These are phyloP conservation scores for Cinchona pubescens DNA, from an alignment of 257 asterid genomes.

Conservation along the genomic window DNA sequence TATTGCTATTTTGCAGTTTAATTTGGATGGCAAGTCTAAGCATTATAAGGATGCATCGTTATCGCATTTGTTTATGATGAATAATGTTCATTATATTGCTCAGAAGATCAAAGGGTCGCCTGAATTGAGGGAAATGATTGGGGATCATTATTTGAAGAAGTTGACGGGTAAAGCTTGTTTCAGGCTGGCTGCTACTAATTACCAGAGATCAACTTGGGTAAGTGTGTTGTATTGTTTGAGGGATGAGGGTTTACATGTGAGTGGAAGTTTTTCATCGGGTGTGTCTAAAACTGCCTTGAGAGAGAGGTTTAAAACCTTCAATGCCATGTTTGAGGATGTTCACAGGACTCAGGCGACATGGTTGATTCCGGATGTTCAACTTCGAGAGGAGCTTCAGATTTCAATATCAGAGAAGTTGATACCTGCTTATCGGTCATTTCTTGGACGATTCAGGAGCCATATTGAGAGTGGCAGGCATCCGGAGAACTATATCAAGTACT, in stretches of 20 bases:
- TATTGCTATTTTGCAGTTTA: slow-evolving; percentile 67
- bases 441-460: slow-evolving; percentile 78
- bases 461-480: slow-evolving; percentile 93
- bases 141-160: slow-evolving; percentile 60
- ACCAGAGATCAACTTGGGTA: slow-evolving; percentile 79
- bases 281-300: slow-evolving; percentile 78
- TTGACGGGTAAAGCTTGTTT: slow-evolving; percentile 58
- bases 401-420: slow-evolving; percentile 67
- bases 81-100: slow-evolving; percentile 79
- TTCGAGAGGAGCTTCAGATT: slow-evolving; percentile 84
- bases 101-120: slow-evolving; percentile 75
- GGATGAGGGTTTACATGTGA: slow-evolving; percentile 81
- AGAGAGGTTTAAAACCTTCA: slow-evolving; percentile 82
- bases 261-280: slow-evolving; percentile 78
- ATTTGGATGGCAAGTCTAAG: slow-evolving; percentile 73
- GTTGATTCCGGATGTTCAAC: slow-evolving; percentile 79
- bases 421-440: slow-evolving; percentile 87
- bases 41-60: slow-evolving; percentile 71
- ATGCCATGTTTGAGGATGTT: slow-evolving; percentile 87
- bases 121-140: slow-evolving; percentile 82
- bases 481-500: slow-evolving; percentile 82
- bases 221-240: slow-evolving; percentile 75
- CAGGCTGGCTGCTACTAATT: slow-evolving; percentile 61
- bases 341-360: slow-evolving; percentile 83
- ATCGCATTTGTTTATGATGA: slow-evolving; percentile 88